Evolutionary conservation across 2,329 filamentous ascomycete species (phyloP).

Genomic region (Aschersonia sp.): DNA sequence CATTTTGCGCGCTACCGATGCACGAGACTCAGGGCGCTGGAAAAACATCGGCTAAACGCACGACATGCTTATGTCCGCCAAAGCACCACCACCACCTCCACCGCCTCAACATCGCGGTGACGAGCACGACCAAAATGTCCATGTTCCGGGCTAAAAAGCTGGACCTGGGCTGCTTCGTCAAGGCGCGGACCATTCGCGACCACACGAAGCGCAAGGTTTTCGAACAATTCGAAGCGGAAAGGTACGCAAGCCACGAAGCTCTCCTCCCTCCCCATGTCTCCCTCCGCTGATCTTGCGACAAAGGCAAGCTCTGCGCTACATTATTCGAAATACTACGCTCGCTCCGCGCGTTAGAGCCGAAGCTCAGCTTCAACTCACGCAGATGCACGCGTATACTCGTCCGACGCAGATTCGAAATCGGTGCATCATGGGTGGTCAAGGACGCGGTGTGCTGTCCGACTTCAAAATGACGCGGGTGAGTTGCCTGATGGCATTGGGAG

Average conservation of each 20-base stretch:
- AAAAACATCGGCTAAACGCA: no score
- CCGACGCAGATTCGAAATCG: constrained; percentile 89
- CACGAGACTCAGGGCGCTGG: no score
- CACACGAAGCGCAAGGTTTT: constrained; percentile 95
- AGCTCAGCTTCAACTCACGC: constrained; percentile 80
- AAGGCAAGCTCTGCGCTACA: constrained; percentile 86
- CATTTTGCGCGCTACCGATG: no score
- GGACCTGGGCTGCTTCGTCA: constrained; percentile 77
- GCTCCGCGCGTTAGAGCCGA: constrained; percentile 71
- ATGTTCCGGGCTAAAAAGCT: constrained; percentile 86
- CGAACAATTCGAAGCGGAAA: constrained; percentile 72
- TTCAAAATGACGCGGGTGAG: constrained; percentile 86
- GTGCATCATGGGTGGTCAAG: constrained; percentile 84
- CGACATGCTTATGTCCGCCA: no score
- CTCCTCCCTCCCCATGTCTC: background rate
- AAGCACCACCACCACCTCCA: no score
- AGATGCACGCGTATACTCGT: constrained; percentile 94
- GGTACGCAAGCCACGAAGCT: constrained; percentile 36
- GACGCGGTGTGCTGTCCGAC: constrained; percentile 77
- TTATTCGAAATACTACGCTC: constrained; percentile 84
- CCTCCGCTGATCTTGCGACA: background rate
- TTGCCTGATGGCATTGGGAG: constrained; percentile 11
- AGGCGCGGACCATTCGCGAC: constrained; percentile 77
- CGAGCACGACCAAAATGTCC: constrained; percentile 41
- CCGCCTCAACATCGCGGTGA: no score